Evolutionary conservation across 441 rosid species (phyloP).

Genomic region (Pelargonium cotyledonis): DNA sequence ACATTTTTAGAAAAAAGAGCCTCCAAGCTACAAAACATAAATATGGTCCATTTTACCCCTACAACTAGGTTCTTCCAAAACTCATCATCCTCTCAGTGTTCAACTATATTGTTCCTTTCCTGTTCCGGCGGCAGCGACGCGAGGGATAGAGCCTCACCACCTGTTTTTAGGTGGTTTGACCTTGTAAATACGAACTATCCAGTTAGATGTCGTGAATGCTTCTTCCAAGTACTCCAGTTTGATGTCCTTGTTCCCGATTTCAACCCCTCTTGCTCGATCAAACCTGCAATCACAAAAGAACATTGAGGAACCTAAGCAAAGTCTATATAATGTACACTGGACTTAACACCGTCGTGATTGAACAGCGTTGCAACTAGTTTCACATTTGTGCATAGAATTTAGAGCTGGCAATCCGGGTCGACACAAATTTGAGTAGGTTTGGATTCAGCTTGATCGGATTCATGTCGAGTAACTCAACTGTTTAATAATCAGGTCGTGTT

Average conservation of each 20-base stretch:
- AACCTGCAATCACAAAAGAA: slow-evolving; percentile 39
- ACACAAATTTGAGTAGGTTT: too few relatives aligned
- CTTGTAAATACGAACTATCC: slow-evolving; percentile 94
- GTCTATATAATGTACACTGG: not conserved
- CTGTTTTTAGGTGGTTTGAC: slow-evolving; percentile 93
- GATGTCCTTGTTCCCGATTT: slow-evolving; percentile 86
- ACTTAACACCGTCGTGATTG: not conserved
- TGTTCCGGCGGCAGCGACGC: not conserved
- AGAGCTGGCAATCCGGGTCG: too few relatives aligned
- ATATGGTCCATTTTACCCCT: slow-evolving; percentile 15
- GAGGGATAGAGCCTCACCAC: slow-evolving; percentile 41
- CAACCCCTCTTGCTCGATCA: slow-evolving; percentile 94
- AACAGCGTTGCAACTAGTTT: not conserved
- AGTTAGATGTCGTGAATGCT: slow-evolving; percentile 91
- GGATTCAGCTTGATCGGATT: too few relatives aligned
- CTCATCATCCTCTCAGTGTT: slow-evolving; percentile 8
- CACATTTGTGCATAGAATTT: not conserved
- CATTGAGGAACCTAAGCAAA: slow-evolving; percentile 13
- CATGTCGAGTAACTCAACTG: too few relatives aligned
- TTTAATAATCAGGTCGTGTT: too few relatives aligned
- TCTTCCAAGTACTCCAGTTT: slow-evolving; percentile 88
- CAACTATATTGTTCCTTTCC: slow-evolving; percentile 1
- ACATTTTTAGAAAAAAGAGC: slow-evolving; percentile 17
- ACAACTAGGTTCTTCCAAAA: slow-evolving; percentile 17
- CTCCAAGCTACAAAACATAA: slow-evolving; percentile 17